Evolutionary conservation across 2,329 filamentous ascomycete species (phyloP).

Genomic region (Fusarium sp.): DNA sequence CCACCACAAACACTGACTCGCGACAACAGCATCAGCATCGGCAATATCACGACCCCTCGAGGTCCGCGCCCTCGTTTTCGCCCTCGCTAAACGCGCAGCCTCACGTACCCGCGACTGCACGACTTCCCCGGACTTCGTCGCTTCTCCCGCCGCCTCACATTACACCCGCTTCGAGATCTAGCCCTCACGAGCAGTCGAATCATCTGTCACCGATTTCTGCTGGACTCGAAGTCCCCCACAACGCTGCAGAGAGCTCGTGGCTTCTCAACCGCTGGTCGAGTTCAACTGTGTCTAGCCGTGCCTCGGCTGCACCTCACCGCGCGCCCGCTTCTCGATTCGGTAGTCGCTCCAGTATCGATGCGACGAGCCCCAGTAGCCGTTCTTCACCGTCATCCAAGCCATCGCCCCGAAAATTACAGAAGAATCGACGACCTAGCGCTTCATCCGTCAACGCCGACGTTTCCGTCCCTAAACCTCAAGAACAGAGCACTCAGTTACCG

Average conservation of each 20-base stretch:
- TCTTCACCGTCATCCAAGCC: conserved; percentile 46
- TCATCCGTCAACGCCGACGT: conserved; percentile 32
- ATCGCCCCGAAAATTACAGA: conserved; percentile 54
- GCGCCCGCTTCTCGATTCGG: conserved; percentile 50
- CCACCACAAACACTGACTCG: conserved; percentile 31
- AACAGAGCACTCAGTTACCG: conserved; percentile 25
- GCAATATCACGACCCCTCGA: conserved; percentile 29
- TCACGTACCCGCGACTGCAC: conserved; percentile 46
- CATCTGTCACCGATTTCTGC: conserved; percentile 33
- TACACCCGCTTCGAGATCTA: conserved; percentile 37
- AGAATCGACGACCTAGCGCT: conserved; percentile 49
- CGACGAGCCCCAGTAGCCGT: conserved; percentile 48
- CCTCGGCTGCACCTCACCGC: conserved; percentile 50
- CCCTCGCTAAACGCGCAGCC: conserved; percentile 37
- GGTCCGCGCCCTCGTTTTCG: conserved; percentile 25
- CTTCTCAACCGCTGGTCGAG: conserved; percentile 66
- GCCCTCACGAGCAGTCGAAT: conserved; percentile 28
- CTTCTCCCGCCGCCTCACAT: conserved; percentile 55
- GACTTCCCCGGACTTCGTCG: conserved; percentile 57
- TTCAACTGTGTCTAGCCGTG: conserved; percentile 63
- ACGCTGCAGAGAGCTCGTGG: conserved; percentile 56
- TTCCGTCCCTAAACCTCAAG: conserved; percentile 9
- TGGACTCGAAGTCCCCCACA: conserved; percentile 45
- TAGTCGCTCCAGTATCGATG: conserved; percentile 59
- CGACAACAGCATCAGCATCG: conserved; percentile 29